Conservation (phyloP, 257 asterid species). For the Mentha longifolia region DNA sequence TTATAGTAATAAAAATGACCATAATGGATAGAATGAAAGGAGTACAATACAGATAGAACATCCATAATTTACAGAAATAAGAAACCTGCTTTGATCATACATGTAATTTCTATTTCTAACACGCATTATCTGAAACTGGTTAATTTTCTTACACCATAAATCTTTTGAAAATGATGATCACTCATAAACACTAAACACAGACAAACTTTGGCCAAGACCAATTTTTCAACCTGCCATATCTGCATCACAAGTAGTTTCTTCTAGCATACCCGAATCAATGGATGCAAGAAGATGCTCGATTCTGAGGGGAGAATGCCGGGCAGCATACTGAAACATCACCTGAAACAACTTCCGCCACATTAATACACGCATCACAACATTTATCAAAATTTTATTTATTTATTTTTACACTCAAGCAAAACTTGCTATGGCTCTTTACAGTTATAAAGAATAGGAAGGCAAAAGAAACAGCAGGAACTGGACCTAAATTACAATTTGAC, state of each 20-base stretch:
- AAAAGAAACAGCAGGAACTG: neutral
- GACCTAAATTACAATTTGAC: neutral
- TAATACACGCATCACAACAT: neutral
- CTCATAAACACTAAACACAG: neutral
- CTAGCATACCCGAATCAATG: slow-evolving; percentile 41
- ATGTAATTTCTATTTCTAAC: neutral
- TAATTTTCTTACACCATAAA: neutral
- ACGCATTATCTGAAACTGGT: neutral
- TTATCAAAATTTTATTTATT: too few relatives aligned
- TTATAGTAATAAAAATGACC: too few relatives aligned
- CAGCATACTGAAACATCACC: slow-evolving; percentile 90
- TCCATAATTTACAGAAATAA: neutral
- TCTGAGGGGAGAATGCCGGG: slow-evolving; percentile 72
- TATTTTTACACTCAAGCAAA: neutral
- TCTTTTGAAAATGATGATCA: neutral
- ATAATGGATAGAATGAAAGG: too few relatives aligned
- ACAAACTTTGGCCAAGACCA: neutral
- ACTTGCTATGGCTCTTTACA: neutral
- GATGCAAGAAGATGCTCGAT: slow-evolving; percentile 78
- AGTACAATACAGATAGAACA: too few relatives aligned
- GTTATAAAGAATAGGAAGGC: neutral
- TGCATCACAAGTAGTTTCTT: slow-evolving; percentile 46
- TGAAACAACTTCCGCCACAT: slow-evolving; percentile 33
- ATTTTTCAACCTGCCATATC: slow-evolving; percentile 69
- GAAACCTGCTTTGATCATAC: neutral